Conservation (phyloP, 1,284 basidiomycete genomes). For the Ganoderma resinaceum region DNA sequence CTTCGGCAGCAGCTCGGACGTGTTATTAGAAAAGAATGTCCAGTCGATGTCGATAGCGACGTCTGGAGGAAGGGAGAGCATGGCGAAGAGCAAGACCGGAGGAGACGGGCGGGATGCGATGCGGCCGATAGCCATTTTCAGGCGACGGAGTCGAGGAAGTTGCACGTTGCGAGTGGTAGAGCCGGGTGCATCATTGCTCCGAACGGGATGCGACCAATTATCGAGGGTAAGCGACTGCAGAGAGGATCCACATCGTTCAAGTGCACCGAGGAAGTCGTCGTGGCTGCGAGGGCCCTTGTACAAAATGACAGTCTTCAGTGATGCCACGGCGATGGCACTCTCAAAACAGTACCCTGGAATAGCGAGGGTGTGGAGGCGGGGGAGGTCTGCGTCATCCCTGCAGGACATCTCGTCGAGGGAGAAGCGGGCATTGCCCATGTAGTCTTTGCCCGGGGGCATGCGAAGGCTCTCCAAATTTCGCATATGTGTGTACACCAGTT, state of each 20-base stretch:
- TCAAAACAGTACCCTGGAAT: not conserved
- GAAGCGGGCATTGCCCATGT: too few species aligned
- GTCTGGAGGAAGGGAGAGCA: not conserved
- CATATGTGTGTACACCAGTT: not conserved
- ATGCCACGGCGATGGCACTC: not conserved
- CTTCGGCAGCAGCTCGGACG: not conserved
- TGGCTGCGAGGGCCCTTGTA: not conserved
- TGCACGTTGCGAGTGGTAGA: not conserved
- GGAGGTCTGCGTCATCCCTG: not conserved
- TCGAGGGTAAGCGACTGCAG: not conserved
- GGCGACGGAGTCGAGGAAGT: not conserved
- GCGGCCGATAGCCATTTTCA: not conserved
- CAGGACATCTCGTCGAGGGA: not conserved
- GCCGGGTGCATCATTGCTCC: not conserved
- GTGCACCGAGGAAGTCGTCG: not conserved
- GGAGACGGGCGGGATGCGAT: not conserved
- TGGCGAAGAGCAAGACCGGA: not conserved
- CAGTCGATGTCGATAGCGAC: not conserved
- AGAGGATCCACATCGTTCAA: not conserved
- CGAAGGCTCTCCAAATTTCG: not conserved
- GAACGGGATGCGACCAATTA: not conserved
- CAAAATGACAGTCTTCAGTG: not conserved
- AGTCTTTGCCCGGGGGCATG: not conserved
- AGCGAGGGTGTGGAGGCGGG: not conserved
- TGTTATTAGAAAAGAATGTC: too few species aligned